Evolutionary conservation across 768 basidiomycete species (phyloP).

Genomic region (Kockovaella imperatae): DNA sequence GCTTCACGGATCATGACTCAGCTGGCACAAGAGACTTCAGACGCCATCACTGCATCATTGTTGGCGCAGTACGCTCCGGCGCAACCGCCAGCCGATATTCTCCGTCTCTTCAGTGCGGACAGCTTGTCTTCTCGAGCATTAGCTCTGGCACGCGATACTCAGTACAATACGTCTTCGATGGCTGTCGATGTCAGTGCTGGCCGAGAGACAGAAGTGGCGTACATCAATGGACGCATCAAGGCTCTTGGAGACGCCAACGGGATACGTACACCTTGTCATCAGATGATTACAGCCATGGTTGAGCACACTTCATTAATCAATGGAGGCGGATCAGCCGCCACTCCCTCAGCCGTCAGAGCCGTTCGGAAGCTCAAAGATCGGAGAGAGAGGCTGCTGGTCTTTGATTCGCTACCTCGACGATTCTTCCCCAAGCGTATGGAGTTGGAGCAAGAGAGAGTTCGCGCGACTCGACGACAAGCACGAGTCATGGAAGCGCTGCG

Average conservation of each 20-base stretch:
- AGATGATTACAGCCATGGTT: constrained; percentile 38
- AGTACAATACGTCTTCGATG: constrained; percentile 71
- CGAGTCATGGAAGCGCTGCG: not conserved
- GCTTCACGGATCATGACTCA: constrained; percentile 50
- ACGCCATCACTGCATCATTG: too few species aligned
- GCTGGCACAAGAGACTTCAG: constrained; percentile 66
- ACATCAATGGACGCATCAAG: constrained; percentile 72
- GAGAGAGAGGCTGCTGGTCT: too few species aligned
- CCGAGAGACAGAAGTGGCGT: constrained; percentile 64
- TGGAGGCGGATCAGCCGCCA: not conserved
- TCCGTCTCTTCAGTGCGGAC: constrained; percentile 37
- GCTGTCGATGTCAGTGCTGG: constrained; percentile 61
- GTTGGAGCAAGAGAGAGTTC: not conserved
- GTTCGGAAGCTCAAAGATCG: too few species aligned
- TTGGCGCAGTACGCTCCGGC: constrained; percentile 49
- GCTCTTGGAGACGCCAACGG: constrained; percentile 55
- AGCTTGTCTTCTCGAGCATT: constrained; percentile 55
- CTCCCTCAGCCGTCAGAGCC: not conserved
- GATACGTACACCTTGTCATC: constrained; percentile 53
- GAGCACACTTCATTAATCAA: constrained; percentile 28
- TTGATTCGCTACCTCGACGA: too few species aligned
- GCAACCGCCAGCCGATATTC: constrained; percentile 14
- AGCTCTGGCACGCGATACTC: constrained; percentile 52
- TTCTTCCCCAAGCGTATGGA: not conserved
- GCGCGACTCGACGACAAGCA: not conserved